A percentile compares a stretch with the other conserved stretches of the same genome.
Evolutionary conservation across 495 filamentous ascomycete genomes (phyloP).

Genomic region (Astrothelium macrocarpum): DNA sequence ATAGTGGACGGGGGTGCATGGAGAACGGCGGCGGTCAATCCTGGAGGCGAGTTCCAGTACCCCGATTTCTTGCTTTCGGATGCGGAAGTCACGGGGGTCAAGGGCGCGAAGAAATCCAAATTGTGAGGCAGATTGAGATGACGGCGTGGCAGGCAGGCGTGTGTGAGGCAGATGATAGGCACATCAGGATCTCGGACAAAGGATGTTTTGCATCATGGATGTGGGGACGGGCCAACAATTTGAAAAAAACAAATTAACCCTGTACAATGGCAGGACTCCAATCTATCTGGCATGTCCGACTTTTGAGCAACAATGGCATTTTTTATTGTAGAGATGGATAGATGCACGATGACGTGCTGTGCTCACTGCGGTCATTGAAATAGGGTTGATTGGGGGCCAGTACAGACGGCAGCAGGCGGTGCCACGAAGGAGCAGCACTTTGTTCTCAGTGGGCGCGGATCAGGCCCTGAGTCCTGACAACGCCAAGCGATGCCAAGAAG

Average conservation of each 20-base stretch:
- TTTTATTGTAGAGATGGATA: background rate
- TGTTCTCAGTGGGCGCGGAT: too few relatives aligned
- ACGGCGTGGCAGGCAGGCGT: background rate
- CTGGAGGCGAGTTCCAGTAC: constrained; percentile 37
- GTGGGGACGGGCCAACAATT: background rate
- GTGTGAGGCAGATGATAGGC: background rate
- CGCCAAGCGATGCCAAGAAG: background rate
- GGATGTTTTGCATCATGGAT: background rate
- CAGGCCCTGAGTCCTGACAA: background rate
- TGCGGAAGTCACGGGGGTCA: constrained; percentile 45
- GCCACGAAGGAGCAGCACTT: background rate
- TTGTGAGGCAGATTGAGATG: constrained; percentile 34
- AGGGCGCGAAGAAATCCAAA: constrained; percentile 54
- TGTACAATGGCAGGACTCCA: too few relatives aligned
- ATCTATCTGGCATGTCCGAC: too few relatives aligned
- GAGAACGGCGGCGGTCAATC: constrained; percentile 41
- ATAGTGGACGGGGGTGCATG: constrained; percentile 63
- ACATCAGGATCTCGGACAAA: background rate
- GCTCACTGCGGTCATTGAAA: background rate
- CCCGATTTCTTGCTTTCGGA: constrained; percentile 56
- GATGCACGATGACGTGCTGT: background rate
- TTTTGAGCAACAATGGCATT: too few relatives aligned
- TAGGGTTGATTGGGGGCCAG: background rate
- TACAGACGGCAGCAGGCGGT: too few relatives aligned
- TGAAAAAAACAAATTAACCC: background rate